Evolutionary conservation across 1,139 yeast genomes (phyloP), one percentile per base, ranked within the genome.

Genomic region (Blastobotrys serpentis): DNA sequence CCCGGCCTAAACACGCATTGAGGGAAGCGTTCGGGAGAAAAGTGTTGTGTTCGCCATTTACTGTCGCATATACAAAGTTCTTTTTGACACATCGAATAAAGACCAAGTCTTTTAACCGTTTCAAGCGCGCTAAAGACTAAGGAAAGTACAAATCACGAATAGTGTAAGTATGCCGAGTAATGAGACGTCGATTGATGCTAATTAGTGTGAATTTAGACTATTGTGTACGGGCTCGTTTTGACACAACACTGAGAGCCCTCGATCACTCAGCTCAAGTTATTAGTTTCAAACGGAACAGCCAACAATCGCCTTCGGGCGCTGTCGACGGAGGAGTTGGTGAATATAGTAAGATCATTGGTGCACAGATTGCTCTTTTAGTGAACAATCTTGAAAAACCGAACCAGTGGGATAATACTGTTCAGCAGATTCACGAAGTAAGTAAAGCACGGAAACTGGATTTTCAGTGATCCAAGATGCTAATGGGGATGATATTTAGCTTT

Each of bases 311-410:
- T 36, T 36, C 40, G 40, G 40, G 40, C 40, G 40, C 19, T 6
- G 7, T 6, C 10, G 13, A 16, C 3, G 37, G 44, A 4, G 32
- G 37, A 17, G 44, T 17, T 23, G 36, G 69, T 17, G 76, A 74
- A 57, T 59, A 74, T 50, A 66, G 71, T 48, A 74, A 75, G 62
- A 76, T 76, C 45, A 67, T 75, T 43, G 63, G 74, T 53, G 76
- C 80, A 41, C 86, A 82, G 63, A 63, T 83, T 45, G 72, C 78
- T 17, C 71, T 82, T 43, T 66, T 81, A 49, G 66, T 77, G 42
- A 68, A 77, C 25, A 73, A 78, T 22, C 66, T 76, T 52, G 63
- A 71, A 25, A 7, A n/a, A 6, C 64, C 66, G 16, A 66, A 68
- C 23, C 77, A 74, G 61, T 70, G 75, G 62, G 69, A 67, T 23